Evolutionary conservation across 768 basidiomycete species (phyloP).

Genomic region (Lentinus tigrinus): DNA sequence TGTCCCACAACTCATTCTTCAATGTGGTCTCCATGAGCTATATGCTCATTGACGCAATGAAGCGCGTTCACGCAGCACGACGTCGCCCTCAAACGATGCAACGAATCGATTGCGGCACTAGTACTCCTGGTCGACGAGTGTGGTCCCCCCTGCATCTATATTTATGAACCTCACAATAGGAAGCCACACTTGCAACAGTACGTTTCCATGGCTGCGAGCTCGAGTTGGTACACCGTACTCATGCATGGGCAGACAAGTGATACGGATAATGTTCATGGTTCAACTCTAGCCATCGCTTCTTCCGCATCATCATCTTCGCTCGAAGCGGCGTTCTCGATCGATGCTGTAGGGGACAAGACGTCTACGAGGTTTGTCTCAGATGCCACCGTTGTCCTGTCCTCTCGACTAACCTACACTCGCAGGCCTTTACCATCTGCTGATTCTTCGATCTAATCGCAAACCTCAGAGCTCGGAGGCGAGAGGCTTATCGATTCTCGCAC

Average conservation of each 20-base stretch:
- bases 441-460: constrained; percentile 85
- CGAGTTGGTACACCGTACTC: background rate
- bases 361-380: constrained; percentile 79
- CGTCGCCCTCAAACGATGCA: too few relatives aligned
- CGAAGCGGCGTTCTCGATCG: constrained; percentile 94
- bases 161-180: constrained; percentile 78
- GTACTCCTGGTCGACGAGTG: too few relatives aligned
- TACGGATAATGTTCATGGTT: constrained; percentile 96
- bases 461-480: constrained; percentile 89
- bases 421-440: constrained; percentile 95
- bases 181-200: constrained; percentile 80
- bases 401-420: background rate
- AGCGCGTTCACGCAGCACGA: too few relatives aligned
- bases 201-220: constrained; percentile 6
- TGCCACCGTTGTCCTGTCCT: background rate
- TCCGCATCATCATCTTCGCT: constrained; percentile 91
- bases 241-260: constrained; percentile 63
- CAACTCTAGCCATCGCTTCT: constrained; percentile 90
- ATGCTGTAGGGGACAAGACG: constrained; percentile 88
- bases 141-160: constrained; percentile 76
- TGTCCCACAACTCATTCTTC: too few relatives aligned
- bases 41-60: too few relatives aligned
- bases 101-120: too few relatives aligned
- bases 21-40: too few relatives aligned
- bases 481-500: constrained; percentile 89